A percentile compares a stretch with the other conserved stretches of the same genome.
Conservation (phyloP, 2,329 filamentous ascomycete genomes). For the Paecilomyces sp. region DNA sequence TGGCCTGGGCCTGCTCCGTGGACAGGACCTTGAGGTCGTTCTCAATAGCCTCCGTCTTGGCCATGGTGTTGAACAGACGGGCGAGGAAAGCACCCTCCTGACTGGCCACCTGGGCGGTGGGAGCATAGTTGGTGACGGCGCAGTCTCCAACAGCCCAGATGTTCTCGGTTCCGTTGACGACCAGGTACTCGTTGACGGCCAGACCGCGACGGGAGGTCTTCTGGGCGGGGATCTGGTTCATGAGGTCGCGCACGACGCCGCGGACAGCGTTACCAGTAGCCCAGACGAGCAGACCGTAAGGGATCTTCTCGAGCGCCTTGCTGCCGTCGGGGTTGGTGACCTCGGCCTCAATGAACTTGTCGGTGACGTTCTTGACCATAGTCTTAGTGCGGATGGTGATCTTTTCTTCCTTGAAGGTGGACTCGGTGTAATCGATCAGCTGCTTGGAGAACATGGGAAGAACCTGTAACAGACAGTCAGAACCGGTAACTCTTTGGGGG, state of each 20-base stretch:
- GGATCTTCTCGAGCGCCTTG: slow-evolving; percentile 74
- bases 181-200: slow-evolving; percentile 96
- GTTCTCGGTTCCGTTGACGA: slow-evolving; percentile 93
- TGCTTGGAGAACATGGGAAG: slow-evolving; percentile 98
- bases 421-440: slow-evolving; percentile 98
- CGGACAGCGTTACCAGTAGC: slow-evolving; percentile 94
- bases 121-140: slow-evolving; percentile 93
- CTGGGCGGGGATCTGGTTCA: slow-evolving; percentile 85
- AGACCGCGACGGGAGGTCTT: slow-evolving; percentile 92
- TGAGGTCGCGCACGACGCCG: slow-evolving; percentile 82
- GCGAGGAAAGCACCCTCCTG: slow-evolving; percentile 96
- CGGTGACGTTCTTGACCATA: slow-evolving; percentile 95
- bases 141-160: slow-evolving; percentile 98
- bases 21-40: slow-evolving; percentile 64
- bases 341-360: slow-evolving; percentile 88
- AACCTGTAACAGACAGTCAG: slow-evolving; percentile 37
- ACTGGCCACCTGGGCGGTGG: slow-evolving; percentile 90
- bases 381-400: slow-evolving; percentile 98
- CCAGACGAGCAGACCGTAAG: slow-evolving; percentile 96
- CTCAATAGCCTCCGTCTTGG: slow-evolving; percentile 83
- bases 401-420: slow-evolving; percentile 97
- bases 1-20: slow-evolving; percentile 58
- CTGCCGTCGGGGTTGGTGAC: slow-evolving; percentile 71
- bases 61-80: slow-evolving; percentile 97
- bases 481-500: not conserved